Evolutionary conservation across 352 stramenopile species (phyloP), one percentile per base, ranked within the genome.

Genomic region (Globisporangium mamillatum): DNA sequence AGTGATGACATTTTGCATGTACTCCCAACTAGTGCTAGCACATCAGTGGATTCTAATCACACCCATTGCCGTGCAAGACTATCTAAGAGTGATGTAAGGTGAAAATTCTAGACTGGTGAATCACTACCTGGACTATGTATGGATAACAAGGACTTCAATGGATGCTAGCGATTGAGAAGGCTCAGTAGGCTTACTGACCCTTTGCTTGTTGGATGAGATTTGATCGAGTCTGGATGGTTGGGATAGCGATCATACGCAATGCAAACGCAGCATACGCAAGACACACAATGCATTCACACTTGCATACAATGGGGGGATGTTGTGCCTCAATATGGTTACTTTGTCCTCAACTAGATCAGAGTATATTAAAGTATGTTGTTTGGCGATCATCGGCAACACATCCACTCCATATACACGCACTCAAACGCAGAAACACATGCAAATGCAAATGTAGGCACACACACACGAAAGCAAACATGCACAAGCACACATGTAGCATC

Each of bases 321-420:
- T 67, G 63, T 71, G 64, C 71, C 68, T 72, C 71, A 75, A 70
- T 61, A 64, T 60, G 67, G 58, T 46, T 69, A 41, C 32, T 62
- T 62, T 72, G 56, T 76, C 72, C 53, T 71, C 68, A 77, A 48
- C 52, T 60, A 58, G 64, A 66, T 70, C 63, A 68, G 72, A 71
- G 68, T 75, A 69, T 75, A 78, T 75, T 73, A 75, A 75, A 73
- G 63, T 69, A 66, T 66, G 56, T 60, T 69, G 66, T 52, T 69
- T 68, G 70, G 67, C 34, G 27, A 75, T 75, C 70, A 72, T 64
- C 9, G 70, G 60, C 70, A 68, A 57, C 59, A 46, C 22, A 34
- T 20, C 64, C 56, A 62, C 24, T 71, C 57, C 56, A 63, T 18
- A 60, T 38, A 60, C 10, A 64, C 58, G 22, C 29, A 34, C 58